Evolutionary conservation across 2,329 filamentous ascomycete species (phyloP).

Genomic region (Aspergillus japonicus): DNA sequence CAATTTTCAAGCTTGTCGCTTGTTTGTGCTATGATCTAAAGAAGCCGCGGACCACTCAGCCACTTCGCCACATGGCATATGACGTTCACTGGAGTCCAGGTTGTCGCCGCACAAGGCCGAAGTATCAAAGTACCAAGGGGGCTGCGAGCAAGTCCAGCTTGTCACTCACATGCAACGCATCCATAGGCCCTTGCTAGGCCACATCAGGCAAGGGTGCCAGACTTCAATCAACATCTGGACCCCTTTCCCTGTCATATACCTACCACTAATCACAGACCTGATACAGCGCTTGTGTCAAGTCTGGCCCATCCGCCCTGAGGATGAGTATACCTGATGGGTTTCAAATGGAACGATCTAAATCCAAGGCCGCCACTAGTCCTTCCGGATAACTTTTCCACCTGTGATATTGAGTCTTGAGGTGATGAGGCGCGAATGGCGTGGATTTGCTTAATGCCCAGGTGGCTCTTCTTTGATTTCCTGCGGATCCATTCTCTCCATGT

Average conservation of each 20-base stretch:
- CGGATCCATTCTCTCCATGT: not conserved
- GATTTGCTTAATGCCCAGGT: not conserved
- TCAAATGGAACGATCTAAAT: not conserved
- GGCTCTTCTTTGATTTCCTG: not conserved
- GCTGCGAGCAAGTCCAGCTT: no score
- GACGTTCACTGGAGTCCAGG: not conserved
- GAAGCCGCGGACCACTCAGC: not conserved
- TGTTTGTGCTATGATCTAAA: not conserved
- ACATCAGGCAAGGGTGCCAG: not conserved
- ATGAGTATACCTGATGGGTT: not conserved
- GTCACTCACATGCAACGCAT: no score
- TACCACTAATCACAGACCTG: not conserved
- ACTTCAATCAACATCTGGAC: not conserved
- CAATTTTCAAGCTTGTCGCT: not conserved
- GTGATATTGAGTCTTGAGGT: conserved; percentile 1
- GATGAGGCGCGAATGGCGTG: not conserved
- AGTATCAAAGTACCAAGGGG: not conserved
- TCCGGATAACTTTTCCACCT: conserved; percentile 13
- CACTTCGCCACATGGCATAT: not conserved
- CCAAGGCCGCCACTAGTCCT: not conserved
- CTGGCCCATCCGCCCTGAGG: not conserved
- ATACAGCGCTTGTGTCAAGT: not conserved
- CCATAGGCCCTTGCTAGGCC: not conserved
- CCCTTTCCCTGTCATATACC: not conserved
- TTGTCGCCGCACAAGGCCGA: not conserved